A percentile compares a stretch with the other conserved stretches of the same genome.
Conservation (phyloP, 2,329 filamentous ascomycete genomes). For the Scolecobasidium constrictum region DNA sequence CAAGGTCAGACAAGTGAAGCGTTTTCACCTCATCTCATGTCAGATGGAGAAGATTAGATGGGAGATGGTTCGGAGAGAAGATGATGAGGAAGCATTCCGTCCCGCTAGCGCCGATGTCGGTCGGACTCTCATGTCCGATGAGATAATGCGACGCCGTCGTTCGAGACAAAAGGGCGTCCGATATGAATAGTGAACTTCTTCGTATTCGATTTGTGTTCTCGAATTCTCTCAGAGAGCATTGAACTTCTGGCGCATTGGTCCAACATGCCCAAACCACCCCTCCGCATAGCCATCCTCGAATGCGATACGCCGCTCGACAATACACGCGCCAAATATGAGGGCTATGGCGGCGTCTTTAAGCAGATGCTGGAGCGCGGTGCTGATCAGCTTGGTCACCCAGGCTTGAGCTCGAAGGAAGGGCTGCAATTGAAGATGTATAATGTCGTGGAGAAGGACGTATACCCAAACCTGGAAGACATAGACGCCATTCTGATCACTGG, state of each 20-base stretch:
- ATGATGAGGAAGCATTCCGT: not conserved
- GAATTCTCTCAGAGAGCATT: too few species aligned
- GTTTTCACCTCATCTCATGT: too few species aligned
- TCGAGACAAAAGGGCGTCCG: too few species aligned
- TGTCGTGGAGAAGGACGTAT: constrained; percentile 55
- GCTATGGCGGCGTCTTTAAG: constrained; percentile 56
- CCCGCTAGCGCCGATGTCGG: not conserved
- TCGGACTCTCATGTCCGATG: not conserved
- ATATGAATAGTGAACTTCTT: too few species aligned
- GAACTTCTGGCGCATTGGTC: too few species aligned
- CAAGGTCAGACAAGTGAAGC: too few species aligned
- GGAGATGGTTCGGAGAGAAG: too few species aligned
- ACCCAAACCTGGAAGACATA: constrained; percentile 61
- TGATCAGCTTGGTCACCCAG: constrained; percentile 30
- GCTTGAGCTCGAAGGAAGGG: constrained; percentile 22
- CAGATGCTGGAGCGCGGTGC: constrained; percentile 41
- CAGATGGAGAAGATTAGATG: too few species aligned
- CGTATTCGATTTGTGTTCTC: too few species aligned
- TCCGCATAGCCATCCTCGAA: constrained; percentile 80
- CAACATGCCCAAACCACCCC: constrained; percentile 13
- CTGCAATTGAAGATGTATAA: constrained; percentile 57
- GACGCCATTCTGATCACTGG: constrained; percentile 80
- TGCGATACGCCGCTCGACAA: constrained; percentile 65
- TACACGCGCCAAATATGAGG: constrained; percentile 53
- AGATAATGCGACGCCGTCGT: too few species aligned